Base-by-base conservation (phyloP, 2,329 filamentous ascomycete species). In the Cordyceps pruinosa region DNA sequence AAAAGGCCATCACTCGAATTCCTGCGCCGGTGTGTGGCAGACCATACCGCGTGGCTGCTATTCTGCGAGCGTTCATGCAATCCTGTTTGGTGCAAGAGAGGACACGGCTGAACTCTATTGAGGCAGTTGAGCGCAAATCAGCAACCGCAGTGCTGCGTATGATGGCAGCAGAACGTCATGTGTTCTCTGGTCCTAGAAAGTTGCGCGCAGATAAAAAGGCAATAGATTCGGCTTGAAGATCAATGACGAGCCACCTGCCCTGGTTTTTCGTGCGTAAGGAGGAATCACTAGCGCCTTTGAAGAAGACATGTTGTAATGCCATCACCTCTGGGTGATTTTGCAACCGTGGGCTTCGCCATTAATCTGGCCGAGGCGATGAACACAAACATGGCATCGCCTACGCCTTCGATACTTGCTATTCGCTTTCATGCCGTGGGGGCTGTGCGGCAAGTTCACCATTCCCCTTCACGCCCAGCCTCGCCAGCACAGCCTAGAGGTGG, bases 111-210 rank as follows among this genome's bases (percentile, higher is more conserved):
- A 50, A 39, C 34, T 39, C 13, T 37, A 50, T 17, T 9, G 13
- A 25, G 19, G 13, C 6, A 49, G 32, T 3, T 12, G 13, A 19
- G 32, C 21, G 46, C 30, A 49, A 35, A 26, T 37, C 47, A 47
- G 19, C 15, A 17, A 12, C 23, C 34, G 26, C 23, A 26, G 9
- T 26, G 26, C 10, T 41, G 23, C 25, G 8, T n/a, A 42, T 42
- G 37, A 52, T 52, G 49, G 26, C 37, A 52, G n/a, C 25, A 15
- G 17, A 41, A 42, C 48, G 35, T 49, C 47, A 49, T 49, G 32
- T 21, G 32, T n/a, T 19, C 13, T 34, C 19, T 19, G 13, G 23
- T 10, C 15, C 10, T 7, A 12, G 10, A 51, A 28, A 23, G 19
- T 12, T 5, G 15, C 10, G 34, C 34, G 10, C 23, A 4, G 13